Base-by-base conservation (phyloP, 1,284 basidiomycete species). In the Exsudoporus floridanus region DNA sequence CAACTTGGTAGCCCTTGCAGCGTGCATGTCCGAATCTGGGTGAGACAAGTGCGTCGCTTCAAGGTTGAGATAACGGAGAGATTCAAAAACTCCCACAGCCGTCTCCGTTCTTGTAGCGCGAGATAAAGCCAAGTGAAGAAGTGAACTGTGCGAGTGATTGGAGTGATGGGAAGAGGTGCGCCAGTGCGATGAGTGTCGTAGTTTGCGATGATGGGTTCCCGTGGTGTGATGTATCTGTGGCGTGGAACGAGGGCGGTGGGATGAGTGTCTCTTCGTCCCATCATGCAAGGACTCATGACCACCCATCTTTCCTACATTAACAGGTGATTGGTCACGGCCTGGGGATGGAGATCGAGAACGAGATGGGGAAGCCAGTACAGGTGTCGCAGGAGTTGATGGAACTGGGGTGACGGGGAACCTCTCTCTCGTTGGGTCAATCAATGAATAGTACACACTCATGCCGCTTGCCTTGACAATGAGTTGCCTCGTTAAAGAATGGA, bases 81-180 rank as follows among this genome's bases (percentile, higher is more conserved):
- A 83, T 70, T 94, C 91, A 60, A 92, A 92, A 9, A 91, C 82
- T 0, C 90, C 92, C 0, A 94, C 92, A 0, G 82, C 83, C 33
- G 80, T 75, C 64, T 90, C 82, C 25, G 51, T 56, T 56, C 61
- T 73, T 27, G 59, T 51, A 7, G 51, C 23, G 44, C 62, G 73
- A 40, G 63, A 59, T 30, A 71, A 54, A 3, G 69, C 62, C 16
- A 69, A 50, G 54, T 69, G 69, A 44, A 62, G 60, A 21, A 66
- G 55, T 7, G 72, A 59, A 47, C 61, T 50, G 41, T 70, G 62
- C 42, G 44, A 66, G 33, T 60, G 59, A 28, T 49, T 38, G 8
- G 55, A 16, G 7, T 60, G 58, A 46, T 59, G 64, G 8, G 57
- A 49, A 18, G 35, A 7, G 10, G 30, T 49, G 45, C 58, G 66